Conservation (phyloP, 2,329 filamentous ascomycete species). For the Monascus ruber region DNA sequence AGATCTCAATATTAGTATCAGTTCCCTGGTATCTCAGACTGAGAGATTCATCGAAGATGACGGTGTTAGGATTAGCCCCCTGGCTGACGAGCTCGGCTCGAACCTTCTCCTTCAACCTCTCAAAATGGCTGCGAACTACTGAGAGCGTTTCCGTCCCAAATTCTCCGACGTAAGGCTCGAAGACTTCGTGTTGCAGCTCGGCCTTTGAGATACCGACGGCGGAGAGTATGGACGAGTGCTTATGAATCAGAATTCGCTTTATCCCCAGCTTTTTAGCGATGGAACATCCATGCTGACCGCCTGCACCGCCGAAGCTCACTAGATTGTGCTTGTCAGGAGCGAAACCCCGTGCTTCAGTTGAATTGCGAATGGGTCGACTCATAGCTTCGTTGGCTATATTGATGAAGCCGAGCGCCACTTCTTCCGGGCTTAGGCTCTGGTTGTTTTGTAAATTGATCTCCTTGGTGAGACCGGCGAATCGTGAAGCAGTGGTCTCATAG, state of each 20-base stretch:
- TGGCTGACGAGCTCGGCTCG: conserved; percentile 21
- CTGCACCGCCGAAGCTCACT: conserved; percentile 79
- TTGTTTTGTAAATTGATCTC: conserved; percentile 70
- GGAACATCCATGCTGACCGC: conserved; percentile 79
- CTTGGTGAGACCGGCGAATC: conserved; percentile 60
- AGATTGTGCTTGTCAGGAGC: conserved; percentile 61
- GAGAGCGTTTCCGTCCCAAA: conserved; percentile 7
- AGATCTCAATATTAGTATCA: conserved; percentile 34
- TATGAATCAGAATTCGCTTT: conserved; percentile 67
- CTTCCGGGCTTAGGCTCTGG: conserved; percentile 55
- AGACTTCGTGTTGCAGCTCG: conserved; percentile 27
- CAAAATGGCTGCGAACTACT: conserved; percentile 16
- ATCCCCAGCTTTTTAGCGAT: conserved; percentile 77
- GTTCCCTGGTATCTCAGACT: conserved; percentile 36
- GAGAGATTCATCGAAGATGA: conserved; percentile 28
- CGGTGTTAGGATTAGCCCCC: conserved; percentile 24
- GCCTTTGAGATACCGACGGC: conserved; percentile 41
- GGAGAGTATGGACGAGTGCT: conserved; percentile 79
- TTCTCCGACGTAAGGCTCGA: conserved; percentile 20
- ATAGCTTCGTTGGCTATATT: conserved; percentile 86
- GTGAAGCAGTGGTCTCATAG: conserved; percentile 54
- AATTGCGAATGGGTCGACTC: conserved; percentile 73
- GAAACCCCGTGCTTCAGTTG: conserved; percentile 81
- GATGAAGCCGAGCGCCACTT: conserved; percentile 81
- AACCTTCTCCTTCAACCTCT: conserved; percentile 17